Base-by-base conservation (phyloP, 1,284 basidiomycete species). In the Sporisorium reilianum region DNA sequence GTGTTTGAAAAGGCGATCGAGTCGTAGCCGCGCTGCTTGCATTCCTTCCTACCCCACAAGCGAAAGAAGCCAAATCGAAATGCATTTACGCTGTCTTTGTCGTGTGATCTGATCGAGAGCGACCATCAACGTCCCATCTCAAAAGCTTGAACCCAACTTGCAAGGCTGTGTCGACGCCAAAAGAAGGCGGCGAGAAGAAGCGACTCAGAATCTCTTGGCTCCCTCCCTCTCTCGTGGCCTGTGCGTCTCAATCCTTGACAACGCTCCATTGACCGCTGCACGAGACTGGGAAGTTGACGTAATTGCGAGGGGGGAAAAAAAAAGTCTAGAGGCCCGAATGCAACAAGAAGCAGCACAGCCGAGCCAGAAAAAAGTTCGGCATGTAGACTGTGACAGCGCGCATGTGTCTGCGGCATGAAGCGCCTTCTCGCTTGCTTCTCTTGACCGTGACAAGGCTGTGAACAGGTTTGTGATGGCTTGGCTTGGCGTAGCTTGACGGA, bases 1-100 rank as follows among this genome's bases (percentile, higher is more conserved):
- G 73, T 75, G 22, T 75, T 75, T 36, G 64, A 67, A 32, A 67
- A 67, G 36, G 73, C 73, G 3, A 49, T 54, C 8, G 73, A 71
- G 41, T 61, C 64, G 42, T 67, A 64, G 54, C 20, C 36, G 18
- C 25, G 18, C 28, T 42, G 11, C 12, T 12, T 49, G 26, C 20
- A 6, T 32, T 30, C 14, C 45, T 25, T n/a, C 7, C 22, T 18
- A 30, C n/a, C 22, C 42, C 6, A 12, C 42, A 16, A 26, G 23
- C 12, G 12, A 25, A 25, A 25, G 11, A 25, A 44, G 9, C 42
- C 8, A 12, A 25, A 6, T 45, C 11, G 23, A 26, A 34, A 3
- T 34, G 28, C 28, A 30, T 30, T 30, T 9, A 30, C 9, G 28
- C 28, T 9, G 9, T 5, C 28, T 30, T 30, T 30, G 9, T 30